Evolutionary conservation across 192 early-diverging fungal genomes (phyloP), one percentile per base, ranked within the genome.

Genomic region (Coemansia sp.): DNA sequence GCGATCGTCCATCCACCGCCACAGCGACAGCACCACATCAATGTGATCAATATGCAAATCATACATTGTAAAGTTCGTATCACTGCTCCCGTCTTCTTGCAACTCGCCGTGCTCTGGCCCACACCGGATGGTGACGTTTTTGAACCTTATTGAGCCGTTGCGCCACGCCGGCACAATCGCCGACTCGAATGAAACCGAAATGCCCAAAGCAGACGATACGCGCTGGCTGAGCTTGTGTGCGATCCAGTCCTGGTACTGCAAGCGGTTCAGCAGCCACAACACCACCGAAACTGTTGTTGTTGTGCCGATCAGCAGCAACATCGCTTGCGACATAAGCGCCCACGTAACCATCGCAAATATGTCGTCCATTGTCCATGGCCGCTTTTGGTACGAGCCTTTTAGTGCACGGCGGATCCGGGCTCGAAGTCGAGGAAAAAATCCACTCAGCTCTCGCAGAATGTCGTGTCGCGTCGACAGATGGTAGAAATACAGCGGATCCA

Each of bases 131-230:
- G 74, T 76, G 8, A 98, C 94, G 72, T 97, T 97, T 32, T 84
- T 89, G 14, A 98, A 82, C 10, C 88, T 82, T 54, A 98, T 95
- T 7, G 86, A 84, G 9, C 95, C 95, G 19, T 89, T 86, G 47
- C 90, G 85, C 97, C 97, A 98, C 32, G 89, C 89, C 0, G 97
- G 97, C 5, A 92, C 86, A 55, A 97, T 94, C 3, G 93, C 94
- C 3, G 91, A 89, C 52, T 96, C 95, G 64, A 97, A 96, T 2
- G 84, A 86, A 17, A 98, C 88, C 3, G 89, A 87, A 27, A 88
- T 87, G 0, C 94, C 94, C 3, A 93, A 93, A 2, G 86, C 84
- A 5, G 84, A 75, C 3, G 91, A 92, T 0, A 98, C 79, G 72
- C 92, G 93, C 29, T 88, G 79, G 29, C 90, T 83, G 35, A 98